These are phyloP conservation scores for Phytophthora uliginosa DNA, from an alignment of 352 stramenopile genomes.

Conservation along the genomic window DNA sequence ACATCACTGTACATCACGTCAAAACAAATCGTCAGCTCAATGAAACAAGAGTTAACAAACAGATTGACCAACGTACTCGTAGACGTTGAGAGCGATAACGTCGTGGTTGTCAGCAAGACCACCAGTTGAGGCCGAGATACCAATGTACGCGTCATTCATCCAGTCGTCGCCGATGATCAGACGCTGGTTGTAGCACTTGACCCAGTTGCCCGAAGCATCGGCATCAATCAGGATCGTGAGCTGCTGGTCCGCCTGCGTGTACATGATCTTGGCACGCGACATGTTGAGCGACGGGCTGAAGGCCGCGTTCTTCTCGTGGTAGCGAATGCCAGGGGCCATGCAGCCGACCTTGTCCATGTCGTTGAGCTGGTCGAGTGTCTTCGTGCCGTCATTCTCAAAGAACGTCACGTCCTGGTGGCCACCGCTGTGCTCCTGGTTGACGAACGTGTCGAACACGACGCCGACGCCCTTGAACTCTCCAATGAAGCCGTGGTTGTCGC, in stretches of 20 bases:
- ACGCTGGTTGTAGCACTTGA: conserved; percentile 67
- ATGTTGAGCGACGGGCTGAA: conserved; percentile 86
- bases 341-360: conserved; percentile 77
- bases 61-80: conserved; percentile 63
- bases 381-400: conserved; percentile 82
- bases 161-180: conserved; percentile 62
- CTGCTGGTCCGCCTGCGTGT: conserved; percentile 67
- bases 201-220: conserved; percentile 78
- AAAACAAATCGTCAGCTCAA: conserved; percentile 18
- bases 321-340: conserved; percentile 81
- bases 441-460: conserved; percentile 89
- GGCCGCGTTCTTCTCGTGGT: conserved; percentile 83
- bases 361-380: conserved; percentile 83
- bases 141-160: conserved; percentile 74
- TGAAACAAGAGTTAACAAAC: neutral
- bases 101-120: conserved; percentile 90
- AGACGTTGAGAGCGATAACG: conserved; percentile 77
- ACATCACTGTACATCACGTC: conserved; percentile 52
- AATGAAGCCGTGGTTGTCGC: conserved; percentile 88
- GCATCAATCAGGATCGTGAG: conserved; percentile 81
- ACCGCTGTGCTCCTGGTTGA: conserved; percentile 81
- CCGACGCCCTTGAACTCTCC: conserved; percentile 79
- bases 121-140: conserved; percentile 83
- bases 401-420: conserved; percentile 90
- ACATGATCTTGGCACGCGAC: conserved; percentile 84